Conservation (phyloP, 1,284 basidiomycete species). For the Dichomitus squalens region DNA sequence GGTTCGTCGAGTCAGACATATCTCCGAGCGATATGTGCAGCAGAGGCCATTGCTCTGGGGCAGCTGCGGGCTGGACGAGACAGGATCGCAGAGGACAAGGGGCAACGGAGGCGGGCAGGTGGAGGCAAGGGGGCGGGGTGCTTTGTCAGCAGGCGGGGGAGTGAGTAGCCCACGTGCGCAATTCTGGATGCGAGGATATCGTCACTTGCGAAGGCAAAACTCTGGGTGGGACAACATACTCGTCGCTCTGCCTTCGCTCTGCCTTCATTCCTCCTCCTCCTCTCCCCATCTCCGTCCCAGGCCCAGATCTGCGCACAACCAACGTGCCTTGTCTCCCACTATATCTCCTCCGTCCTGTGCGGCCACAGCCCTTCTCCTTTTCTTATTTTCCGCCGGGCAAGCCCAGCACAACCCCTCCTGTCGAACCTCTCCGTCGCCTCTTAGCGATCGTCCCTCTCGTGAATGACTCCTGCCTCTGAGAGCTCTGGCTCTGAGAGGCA, state of each 20-base stretch:
- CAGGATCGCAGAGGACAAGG: not conserved
- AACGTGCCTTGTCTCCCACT: conserved; percentile 20
- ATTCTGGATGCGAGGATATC: conserved; percentile 8
- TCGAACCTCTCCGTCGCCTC: conserved; percentile 6
- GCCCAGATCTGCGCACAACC: conserved; percentile 21
- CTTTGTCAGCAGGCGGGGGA: conserved; percentile 20
- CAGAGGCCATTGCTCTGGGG: not conserved
- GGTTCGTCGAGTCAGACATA: not conserved
- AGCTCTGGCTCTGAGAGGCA: conserved; percentile 30
- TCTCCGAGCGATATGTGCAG: not conserved
- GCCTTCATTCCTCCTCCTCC: not conserved
- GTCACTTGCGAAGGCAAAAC: conserved; percentile 24
- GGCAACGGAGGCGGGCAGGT: not conserved
- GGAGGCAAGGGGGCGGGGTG: conserved; percentile 3
- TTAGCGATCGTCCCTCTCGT: conserved; percentile 16
- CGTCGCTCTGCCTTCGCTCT: not conserved
- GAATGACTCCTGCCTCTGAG: conserved; percentile 34
- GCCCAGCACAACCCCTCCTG: conserved; percentile 4
- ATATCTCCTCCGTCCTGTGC: conserved; percentile 9
- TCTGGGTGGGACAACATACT: conserved; percentile 11
- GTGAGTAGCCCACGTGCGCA: conserved; percentile 23
- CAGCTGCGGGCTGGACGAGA: not conserved
- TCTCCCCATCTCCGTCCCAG: conserved; percentile 1
- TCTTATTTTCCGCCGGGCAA: conserved; percentile 12
- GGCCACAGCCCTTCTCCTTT: conserved; percentile 8